phyloP scores from a whole-genome alignment of 140 eudicot genomes.

The Bidens hawaiensis region DNA sequence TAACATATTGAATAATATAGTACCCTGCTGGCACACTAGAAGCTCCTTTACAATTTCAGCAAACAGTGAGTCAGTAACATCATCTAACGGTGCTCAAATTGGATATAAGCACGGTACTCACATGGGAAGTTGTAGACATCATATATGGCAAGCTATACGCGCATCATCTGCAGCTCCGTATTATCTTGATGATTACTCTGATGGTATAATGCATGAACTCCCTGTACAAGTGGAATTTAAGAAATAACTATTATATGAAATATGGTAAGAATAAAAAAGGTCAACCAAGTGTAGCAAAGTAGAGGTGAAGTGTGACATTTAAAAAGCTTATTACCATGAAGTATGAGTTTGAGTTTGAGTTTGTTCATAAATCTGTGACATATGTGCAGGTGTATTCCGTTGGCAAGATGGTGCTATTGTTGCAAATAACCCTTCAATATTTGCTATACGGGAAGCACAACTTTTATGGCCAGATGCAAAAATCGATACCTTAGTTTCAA shows the following conservation, averaged over 20 bases:
- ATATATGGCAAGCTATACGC: constrained; percentile 92
- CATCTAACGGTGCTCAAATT: constrained; percentile 53
- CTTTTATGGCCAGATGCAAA: constrained; percentile 93
- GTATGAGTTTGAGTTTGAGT: constrained; percentile 4
- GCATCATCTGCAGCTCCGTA: constrained; percentile 99
- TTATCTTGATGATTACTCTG: constrained; percentile 92
- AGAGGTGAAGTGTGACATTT: constrained; percentile 16
- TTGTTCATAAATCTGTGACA: constrained; percentile 3
- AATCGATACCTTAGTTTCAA: constrained; percentile 84
- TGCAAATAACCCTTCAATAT: constrained; percentile 92
- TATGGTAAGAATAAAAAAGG: neutral
- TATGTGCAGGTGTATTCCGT: constrained; percentile 54
- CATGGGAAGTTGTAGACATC: constrained; percentile 91
- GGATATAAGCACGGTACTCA: constrained; percentile 65
- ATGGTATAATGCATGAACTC: constrained; percentile 66
- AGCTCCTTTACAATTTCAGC: constrained; percentile 54
- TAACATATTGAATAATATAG: constrained; percentile 29
- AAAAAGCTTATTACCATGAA: constrained; percentile 1
- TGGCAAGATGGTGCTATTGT: constrained; percentile 99
- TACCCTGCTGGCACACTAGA: constrained; percentile 96
- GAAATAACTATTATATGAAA: neutral
- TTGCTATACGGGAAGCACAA: constrained; percentile 93
- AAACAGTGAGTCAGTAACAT: constrained; percentile 49
- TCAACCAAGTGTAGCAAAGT: neutral
- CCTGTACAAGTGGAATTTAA: neutral